These are phyloP conservation scores for Moesziomyces aphidis DNA, from an alignment of 1,284 basidiomycete genomes.

Conservation along the genomic window DNA sequence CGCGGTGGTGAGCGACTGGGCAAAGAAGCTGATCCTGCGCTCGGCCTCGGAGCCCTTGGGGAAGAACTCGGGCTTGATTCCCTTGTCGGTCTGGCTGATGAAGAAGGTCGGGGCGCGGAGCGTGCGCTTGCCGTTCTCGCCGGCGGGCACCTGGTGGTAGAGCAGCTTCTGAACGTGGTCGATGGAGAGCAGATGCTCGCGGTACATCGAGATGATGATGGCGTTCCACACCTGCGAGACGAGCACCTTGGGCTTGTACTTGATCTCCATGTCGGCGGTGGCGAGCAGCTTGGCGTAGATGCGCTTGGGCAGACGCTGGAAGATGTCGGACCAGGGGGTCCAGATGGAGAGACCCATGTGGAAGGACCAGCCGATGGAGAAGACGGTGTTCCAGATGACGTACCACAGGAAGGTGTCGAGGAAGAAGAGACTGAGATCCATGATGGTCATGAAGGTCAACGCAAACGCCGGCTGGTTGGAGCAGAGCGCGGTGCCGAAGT, in stretches of 20 bases:
- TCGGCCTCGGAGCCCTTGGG: conserved; percentile 68
- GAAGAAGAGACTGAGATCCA: conserved; percentile 68
- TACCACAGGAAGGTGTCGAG: conserved; percentile 68
- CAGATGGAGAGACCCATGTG: conserved; percentile 67
- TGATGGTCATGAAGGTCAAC: conserved; percentile 65
- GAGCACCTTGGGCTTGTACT: conserved; percentile 68
- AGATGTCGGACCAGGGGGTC: conserved; percentile 68
- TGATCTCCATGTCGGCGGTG: conserved; percentile 68
- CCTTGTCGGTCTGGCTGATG: conserved; percentile 67
- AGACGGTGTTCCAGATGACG: conserved; percentile 68
- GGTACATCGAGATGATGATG: conserved; percentile 69
- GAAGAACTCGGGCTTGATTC: conserved; percentile 67
- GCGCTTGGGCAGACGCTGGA: conserved; percentile 67
- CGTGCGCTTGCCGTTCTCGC: conserved; percentile 66
- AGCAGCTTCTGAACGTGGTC: conserved; percentile 68
- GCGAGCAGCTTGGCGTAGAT: conserved; percentile 68
- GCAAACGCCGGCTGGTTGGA: conserved; percentile 66
- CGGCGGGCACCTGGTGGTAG: conserved; percentile 68
- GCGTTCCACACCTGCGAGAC: conserved; percentile 68
- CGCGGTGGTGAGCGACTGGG: conserved; percentile 66
- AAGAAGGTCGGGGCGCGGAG: conserved; percentile 68
- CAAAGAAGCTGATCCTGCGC: conserved; percentile 68
- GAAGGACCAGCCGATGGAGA: conserved; percentile 67
- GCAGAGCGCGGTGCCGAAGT: conserved; percentile 66
- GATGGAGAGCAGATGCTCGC: conserved; percentile 67